These are phyloP conservation scores for Phaeotremella fagi DNA, from an alignment of 768 basidiomycete species.

Conservation along the genomic window DNA sequence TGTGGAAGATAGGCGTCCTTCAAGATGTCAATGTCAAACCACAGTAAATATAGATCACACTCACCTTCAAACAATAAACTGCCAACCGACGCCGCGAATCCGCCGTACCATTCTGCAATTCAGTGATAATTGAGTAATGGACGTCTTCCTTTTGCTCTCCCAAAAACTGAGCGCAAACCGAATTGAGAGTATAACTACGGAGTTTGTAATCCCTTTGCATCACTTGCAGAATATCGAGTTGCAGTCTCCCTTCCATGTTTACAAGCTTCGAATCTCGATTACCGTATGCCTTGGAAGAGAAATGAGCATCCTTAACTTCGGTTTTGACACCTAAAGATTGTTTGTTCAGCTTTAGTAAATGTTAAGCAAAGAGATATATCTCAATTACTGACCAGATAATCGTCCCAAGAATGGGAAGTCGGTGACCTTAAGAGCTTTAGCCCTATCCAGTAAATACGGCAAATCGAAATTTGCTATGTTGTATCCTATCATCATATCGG, in stretches of 20 bases:
- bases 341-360: background rate
- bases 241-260: conserved; percentile 80
- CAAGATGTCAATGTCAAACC: background rate
- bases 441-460: conserved; percentile 90
- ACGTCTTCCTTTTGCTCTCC: conserved; percentile 99
- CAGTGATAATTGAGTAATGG: conserved; percentile 96
- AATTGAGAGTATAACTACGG: conserved; percentile 93
- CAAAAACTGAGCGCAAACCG: conserved; percentile 94
- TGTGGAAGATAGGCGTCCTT: conserved; percentile 98
- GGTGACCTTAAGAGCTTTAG: conserved; percentile 66
- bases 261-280: conserved; percentile 96
- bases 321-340: conserved; percentile 61
- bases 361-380: background rate
- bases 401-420: conserved; percentile 73
- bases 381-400: conserved; percentile 58
- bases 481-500: conserved; percentile 94
- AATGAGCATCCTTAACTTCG: conserved; percentile 86
- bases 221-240: conserved; percentile 91
- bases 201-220: conserved; percentile 99
- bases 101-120: conserved; percentile 91
- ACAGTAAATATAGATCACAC: conserved; percentile 1
- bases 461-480: conserved; percentile 93
- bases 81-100: conserved; percentile 89
- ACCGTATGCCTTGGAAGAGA: conserved; percentile 96
- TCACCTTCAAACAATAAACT: conserved; percentile 94